Evolutionary conservation across 208 protist genomes (phyloP), one percentile per base, ranked within the genome.

Genomic region (Trypanosoma mega): DNA sequence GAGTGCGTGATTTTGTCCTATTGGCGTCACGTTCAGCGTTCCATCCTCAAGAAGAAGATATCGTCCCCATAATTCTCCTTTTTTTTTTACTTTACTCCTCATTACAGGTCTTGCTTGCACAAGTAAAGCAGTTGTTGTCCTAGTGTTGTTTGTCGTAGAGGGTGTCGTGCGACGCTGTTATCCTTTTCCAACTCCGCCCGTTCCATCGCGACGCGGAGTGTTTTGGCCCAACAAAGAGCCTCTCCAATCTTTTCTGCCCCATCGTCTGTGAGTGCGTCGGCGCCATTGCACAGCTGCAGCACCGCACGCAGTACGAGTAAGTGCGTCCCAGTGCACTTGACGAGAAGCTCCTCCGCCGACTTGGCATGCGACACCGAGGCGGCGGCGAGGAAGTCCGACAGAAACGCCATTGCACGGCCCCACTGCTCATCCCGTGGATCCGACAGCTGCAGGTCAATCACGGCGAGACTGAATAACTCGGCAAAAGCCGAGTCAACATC

Each of bases 401-500:
- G 78, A 53, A 78, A 86, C 20, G 60, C 51, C 48, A 72, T 66
- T 0, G 72, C 61, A 23, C 41, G 56, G 12, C 41, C 18, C 79
- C 79, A 86, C 51, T 82, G 63, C 47, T 63, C 72, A 46, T 86
- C 79, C 20, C 68, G 62, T n/a, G 74, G 34, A 45, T 86, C 79
- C 41, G 67, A 63, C 24, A 87, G 69, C 20, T 66, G 29, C 14
- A 81, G 47, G 52, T 92, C 85, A 51, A 86, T 59, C 51, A 92
- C 85, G 2, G 82, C 85, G 20, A 82, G 71, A 43, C 85, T 89
- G 29, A 89, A 66, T 5, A 85, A 65, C 44, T 81, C 66, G 11
- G 79, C 85, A 62, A 87, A 92, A 47, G 76, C 57, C 12, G 64
- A 52, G 43, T 87, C 75, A 4, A 82, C 70, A n/a, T 55, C 63